phyloP scores from a whole-genome alignment of 495 filamentous ascomycete genomes.

The Cenococcum geophilum region DNA sequence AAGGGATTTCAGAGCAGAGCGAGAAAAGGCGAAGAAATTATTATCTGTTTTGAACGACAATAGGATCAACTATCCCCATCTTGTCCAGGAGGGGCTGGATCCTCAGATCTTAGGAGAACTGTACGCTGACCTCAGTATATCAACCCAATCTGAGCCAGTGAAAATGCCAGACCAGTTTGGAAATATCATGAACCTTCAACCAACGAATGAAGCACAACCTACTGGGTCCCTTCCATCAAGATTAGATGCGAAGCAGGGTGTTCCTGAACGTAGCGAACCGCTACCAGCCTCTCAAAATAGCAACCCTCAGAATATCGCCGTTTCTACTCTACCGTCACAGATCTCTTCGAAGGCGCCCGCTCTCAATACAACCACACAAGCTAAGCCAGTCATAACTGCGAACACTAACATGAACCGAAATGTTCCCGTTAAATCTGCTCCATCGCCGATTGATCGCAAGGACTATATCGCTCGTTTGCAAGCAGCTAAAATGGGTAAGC shows the following conservation, averaged over 20 bases:
- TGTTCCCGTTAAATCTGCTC: slow-evolving; percentile 8
- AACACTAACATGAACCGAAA: slow-evolving; percentile 7
- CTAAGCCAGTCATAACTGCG: slow-evolving; percentile 7
- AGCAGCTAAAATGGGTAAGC: slow-evolving; percentile 48
- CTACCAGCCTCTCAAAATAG: neutral
- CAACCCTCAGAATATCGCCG: neutral
- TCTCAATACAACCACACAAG: neutral
- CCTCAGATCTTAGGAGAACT: slow-evolving; percentile 54
- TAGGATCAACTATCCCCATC: slow-evolving; percentile 54
- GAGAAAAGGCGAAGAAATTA: slow-evolving; percentile 17
- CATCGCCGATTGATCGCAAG: slow-evolving; percentile 55
- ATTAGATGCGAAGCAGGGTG: no score
- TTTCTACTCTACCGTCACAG: neutral
- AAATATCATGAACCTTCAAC: neutral
- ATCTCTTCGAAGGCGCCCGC: neutral
- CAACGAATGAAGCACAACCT: neutral
- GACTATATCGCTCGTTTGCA: slow-evolving; percentile 69
- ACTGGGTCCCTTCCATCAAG: neutral
- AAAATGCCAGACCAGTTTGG: neutral
- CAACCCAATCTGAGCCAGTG: neutral
- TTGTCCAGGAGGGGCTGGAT: slow-evolving; percentile 68
- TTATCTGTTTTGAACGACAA: slow-evolving; percentile 21
- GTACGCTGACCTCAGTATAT: slow-evolving; percentile 59
- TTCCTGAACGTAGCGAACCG: no score
- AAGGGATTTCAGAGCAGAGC: neutral